phyloP scores from a whole-genome alignment of 192 early-diverging fungal species.

The Backusella luteola region DNA sequence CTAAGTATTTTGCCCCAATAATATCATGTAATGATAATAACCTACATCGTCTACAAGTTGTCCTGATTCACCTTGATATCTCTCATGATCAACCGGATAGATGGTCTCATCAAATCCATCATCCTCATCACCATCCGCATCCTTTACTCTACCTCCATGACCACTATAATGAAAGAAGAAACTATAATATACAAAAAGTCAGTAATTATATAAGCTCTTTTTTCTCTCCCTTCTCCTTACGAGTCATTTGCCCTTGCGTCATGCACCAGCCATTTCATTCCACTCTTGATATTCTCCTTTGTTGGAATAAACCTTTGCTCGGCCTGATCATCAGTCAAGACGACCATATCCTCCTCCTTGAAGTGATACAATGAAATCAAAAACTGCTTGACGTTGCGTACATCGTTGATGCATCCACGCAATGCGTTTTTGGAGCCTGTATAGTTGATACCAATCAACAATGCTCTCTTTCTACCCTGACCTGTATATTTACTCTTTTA shows the following conservation, averaged over 20 bases:
- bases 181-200: slow-evolving; percentile 20
- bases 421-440: slow-evolving; percentile 60
- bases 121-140: slow-evolving; percentile 68
- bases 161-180: slow-evolving; percentile 85
- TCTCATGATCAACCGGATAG: slow-evolving; percentile 58
- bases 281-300: slow-evolving; percentile 69
- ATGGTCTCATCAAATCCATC: slow-evolving; percentile 81
- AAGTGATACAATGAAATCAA: slow-evolving; percentile 65
- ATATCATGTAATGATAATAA: neutral
- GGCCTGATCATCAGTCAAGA: slow-evolving; percentile 76
- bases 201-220: neutral
- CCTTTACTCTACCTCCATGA: slow-evolving; percentile 63
- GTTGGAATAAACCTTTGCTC: slow-evolving; percentile 66
- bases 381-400: slow-evolving; percentile 74
- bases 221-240: slow-evolving; percentile 19
- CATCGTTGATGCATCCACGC: slow-evolving; percentile 81
- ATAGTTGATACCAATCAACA: slow-evolving; percentile 96
- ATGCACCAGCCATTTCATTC: slow-evolving; percentile 76
- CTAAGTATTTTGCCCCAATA: neutral
- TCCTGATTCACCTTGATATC: slow-evolving; percentile 55
- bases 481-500: slow-evolving; percentile 7
- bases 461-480: slow-evolving; percentile 74
- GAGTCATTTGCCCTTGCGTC: slow-evolving; percentile 77
- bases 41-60: slow-evolving; percentile 68
- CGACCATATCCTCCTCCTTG: slow-evolving; percentile 62